Evolutionary conservation across 2,329 filamentous ascomycete species (phyloP), one percentile per base, ranked within the genome.

Genomic region (Ceratocystis huliohia): DNA sequence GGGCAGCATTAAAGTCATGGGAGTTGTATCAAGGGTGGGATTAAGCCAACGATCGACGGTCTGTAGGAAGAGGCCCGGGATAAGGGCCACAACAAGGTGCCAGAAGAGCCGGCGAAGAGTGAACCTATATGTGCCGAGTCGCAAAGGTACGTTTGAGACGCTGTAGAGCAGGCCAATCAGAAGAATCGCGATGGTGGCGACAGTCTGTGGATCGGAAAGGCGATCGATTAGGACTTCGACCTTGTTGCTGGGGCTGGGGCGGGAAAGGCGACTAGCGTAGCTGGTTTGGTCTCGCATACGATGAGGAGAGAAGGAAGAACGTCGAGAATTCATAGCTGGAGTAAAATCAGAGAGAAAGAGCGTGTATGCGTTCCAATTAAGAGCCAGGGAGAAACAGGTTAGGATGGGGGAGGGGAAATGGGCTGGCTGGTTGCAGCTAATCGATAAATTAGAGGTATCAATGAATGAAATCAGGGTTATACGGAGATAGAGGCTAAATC

Each of bases 241-340:
- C 37, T 45, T 25, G 33, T 45, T 59, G 50, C 45, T 50, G 53
- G 30, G 41, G 41, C 53, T 61, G 22, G 62, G 28, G 15, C 66
- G 61, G 45, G 61, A 37, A 13, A 28, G 17, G 62, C 66, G 63
- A 44, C 44, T 30, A 33, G 66, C 45, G 44, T 67, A 64, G 30
- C 64, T 67, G 45, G 66, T 67, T 65, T 67, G 66, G 56, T 67
- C 66, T 67, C 66, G 66, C 66, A 67, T 33, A 20, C 57, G 66
- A 50, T 65, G 63, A 33, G 66, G 66, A 64, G 66, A 56, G 20
- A 63, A 65, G 45, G 66, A 65, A 62, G 53, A 67, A 37, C 57
- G 45, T 67, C 56, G 66, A 59, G 66, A 67, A 67, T 59, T 64
- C 66, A 67, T 67, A 65, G 62, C 63, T 65, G 46, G 30, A 48